Evolutionary conservation across 2,329 filamentous ascomycete species (phyloP).

Genomic region (Knoxdaviesia capensis): DNA sequence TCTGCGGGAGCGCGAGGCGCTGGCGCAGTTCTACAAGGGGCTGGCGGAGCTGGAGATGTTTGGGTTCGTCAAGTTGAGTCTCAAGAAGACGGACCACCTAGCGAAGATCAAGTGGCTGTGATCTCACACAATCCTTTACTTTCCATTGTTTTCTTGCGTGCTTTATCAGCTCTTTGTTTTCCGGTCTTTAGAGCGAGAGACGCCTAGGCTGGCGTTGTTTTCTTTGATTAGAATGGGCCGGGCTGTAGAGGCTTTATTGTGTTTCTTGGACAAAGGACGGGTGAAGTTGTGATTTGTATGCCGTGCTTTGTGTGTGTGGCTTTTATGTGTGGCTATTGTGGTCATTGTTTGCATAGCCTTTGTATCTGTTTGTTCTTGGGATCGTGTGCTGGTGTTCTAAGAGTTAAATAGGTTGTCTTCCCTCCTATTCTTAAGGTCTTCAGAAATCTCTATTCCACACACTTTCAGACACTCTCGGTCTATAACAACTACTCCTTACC

Average conservation of each 20-base stretch:
- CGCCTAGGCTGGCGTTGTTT: too few species aligned
- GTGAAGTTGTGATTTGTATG: too few species aligned
- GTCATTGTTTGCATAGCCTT: neutral
- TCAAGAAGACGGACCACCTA: slow-evolving; percentile 82
- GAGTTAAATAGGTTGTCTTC: neutral
- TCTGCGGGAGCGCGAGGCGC: slow-evolving; percentile 31
- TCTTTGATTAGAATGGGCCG: too few species aligned
- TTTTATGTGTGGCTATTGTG: slow-evolving; percentile 31
- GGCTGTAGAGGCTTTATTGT: too few species aligned
- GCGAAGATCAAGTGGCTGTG: slow-evolving; percentile 71
- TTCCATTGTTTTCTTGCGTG: neutral
- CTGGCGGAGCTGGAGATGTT: slow-evolving; percentile 70
- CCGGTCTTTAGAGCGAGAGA: too few species aligned
- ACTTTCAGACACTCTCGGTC: too few species aligned
- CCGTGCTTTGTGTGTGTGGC: too few species aligned
- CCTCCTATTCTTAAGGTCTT: neutral
- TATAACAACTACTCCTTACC: neutral
- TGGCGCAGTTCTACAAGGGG: slow-evolving; percentile 67
- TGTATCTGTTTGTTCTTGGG: neutral
- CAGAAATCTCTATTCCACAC: neutral
- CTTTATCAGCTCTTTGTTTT: too few species aligned
- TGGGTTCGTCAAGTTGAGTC: slow-evolving; percentile 74
- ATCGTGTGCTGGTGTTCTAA: neutral
- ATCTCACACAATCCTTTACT: neutral
- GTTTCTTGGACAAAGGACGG: too few species aligned